Evolutionary conservation across 169 alveolate species (phyloP).

Genomic region (Eimeria sp.): DNA sequence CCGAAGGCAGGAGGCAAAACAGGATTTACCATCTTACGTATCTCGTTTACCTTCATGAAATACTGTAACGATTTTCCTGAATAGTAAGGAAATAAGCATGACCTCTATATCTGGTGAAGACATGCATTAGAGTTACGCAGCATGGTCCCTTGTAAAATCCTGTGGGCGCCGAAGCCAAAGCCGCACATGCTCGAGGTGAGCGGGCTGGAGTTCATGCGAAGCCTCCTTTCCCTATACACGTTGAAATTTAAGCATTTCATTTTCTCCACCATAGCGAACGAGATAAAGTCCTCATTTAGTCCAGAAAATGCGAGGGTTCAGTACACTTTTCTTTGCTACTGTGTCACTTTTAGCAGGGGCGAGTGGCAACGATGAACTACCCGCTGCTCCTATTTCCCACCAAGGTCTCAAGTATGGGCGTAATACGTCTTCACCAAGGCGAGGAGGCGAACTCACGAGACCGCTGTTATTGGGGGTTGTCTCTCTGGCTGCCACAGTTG

Average conservation of each 20-base stretch:
- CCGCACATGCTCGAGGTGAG: background rate
- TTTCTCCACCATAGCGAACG: background rate
- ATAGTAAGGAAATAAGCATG: background rate
- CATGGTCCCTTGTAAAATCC: background rate
- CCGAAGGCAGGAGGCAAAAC: background rate
- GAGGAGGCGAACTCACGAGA: background rate
- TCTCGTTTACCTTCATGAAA: background rate
- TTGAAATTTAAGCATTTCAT: background rate
- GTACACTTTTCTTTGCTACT: background rate
- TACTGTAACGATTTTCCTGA: background rate
- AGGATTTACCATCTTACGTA: background rate
- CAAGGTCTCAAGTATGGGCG: background rate
- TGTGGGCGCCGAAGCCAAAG: background rate
- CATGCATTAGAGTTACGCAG: background rate
- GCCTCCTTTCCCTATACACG: background rate
- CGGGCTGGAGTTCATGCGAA: background rate
- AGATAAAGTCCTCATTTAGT: background rate
- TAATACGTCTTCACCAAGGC: background rate
- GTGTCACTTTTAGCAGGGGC: too few species aligned
- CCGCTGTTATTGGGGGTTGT: background rate
- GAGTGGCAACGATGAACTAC: too few species aligned
- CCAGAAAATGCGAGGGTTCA: background rate
- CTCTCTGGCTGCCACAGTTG: background rate
- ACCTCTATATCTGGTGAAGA: background rate
- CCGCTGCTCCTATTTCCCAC: background rate